Conservation (phyloP, 2,329 filamentous ascomycete species). For the Niveomyces coronatus region DNA sequence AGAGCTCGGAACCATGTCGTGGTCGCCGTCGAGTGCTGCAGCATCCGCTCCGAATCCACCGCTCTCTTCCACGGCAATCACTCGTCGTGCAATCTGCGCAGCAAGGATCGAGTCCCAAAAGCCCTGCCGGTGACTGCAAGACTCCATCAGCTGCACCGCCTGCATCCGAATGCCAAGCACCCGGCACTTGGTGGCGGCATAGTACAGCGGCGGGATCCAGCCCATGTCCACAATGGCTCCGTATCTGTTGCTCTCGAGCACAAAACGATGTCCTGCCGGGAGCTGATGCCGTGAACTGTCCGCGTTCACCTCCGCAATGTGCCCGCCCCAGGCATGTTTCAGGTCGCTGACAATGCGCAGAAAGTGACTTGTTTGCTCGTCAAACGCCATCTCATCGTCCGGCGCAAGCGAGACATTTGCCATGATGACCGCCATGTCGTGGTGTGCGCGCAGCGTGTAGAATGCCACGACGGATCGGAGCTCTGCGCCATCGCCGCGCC, state of each 20-base stretch:
- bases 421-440: slow-evolving; percentile 35
- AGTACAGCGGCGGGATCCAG: slow-evolving; percentile 35
- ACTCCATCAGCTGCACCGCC: slow-evolving; percentile 23
- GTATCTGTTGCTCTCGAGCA: slow-evolving; percentile 14
- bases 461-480: no score
- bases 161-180: slow-evolving; percentile 28
- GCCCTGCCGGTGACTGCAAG: slow-evolving; percentile 25
- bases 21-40: no score
- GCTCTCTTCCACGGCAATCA: slow-evolving; percentile 29
- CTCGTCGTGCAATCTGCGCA: slow-evolving; percentile 22
- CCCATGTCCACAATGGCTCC: slow-evolving; percentile 30
- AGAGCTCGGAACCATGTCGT: no score
- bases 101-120: slow-evolving; percentile 29
- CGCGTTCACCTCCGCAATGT: no score
- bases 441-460: no score
- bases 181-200: slow-evolving; percentile 36
- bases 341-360: slow-evolving; percentile 17
- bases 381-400: slow-evolving; percentile 26
- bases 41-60: no score
- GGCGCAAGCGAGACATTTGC: slow-evolving; percentile 21
- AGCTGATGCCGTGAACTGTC: no score
- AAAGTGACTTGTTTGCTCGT: slow-evolving; percentile 24
- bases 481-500: no score
- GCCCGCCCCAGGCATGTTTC: slow-evolving; percentile 7
- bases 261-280: no score